Conservation (phyloP, 371 early-diverging fungal species). For the Mucor mucedo region DNA sequence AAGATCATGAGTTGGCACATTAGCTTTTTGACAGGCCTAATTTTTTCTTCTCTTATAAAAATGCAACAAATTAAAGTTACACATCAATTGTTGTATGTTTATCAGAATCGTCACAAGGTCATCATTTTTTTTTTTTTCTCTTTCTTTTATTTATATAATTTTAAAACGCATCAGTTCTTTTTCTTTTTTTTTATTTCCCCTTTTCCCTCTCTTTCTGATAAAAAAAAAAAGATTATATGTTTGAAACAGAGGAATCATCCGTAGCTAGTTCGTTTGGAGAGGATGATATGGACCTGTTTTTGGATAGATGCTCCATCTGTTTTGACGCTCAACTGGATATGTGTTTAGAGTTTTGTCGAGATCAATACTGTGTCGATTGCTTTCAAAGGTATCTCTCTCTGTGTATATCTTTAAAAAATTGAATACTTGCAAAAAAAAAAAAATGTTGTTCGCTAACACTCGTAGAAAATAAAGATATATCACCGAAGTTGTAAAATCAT, state of each 20-base stretch:
- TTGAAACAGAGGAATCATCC: conserved; percentile 21
- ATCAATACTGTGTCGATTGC: conserved; percentile 62
- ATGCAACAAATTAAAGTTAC: neutral
- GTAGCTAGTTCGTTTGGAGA: conserved; percentile 25
- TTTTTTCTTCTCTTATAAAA: neutral
- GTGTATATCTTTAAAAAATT: too few relatives aligned
- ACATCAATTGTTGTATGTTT: neutral
- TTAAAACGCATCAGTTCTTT: neutral
- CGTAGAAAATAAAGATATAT: conserved; percentile 4
- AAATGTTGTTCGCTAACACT: conserved; percentile 20
- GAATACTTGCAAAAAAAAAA: conserved; percentile 1
- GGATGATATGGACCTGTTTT: conserved; percentile 55
- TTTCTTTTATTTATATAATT: too few relatives aligned
- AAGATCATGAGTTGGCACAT: neutral
- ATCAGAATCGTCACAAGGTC: conserved; percentile 15
- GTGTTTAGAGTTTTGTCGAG: conserved; percentile 58
- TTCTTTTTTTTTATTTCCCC: neutral
- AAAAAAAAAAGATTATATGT: conserved; percentile 15
- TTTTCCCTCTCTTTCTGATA: neutral
- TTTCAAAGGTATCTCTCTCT: conserved; percentile 45
- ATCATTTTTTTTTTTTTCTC: conserved; percentile 5
- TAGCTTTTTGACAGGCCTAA: too few relatives aligned
- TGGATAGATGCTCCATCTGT: conserved; percentile 64
- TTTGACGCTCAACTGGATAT: conserved; percentile 62
- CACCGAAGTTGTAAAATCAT: conserved; percentile 30